Base-by-base conservation (phyloP, 2,329 filamentous ascomycete genomes). In the Cladorrhinum sp. region DNA sequence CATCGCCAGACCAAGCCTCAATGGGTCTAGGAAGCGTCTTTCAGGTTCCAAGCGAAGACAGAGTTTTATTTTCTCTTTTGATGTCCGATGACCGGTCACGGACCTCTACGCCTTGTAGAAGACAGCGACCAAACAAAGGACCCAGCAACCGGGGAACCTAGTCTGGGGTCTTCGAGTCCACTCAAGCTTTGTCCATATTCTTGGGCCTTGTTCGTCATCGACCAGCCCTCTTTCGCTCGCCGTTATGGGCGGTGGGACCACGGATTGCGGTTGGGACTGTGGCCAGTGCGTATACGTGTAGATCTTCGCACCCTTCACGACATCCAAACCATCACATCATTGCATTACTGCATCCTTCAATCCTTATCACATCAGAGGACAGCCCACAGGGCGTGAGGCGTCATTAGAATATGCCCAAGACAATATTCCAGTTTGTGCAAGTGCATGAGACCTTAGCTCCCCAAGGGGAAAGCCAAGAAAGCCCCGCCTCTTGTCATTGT, bases 61-160 rank as follows among this genome's bases (percentile, higher is more conserved):
- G 27, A 53, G 22, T 13, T 24, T 55, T 36, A 13, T 10, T 36
- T 3, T 55, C 18, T 22, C 18, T 27, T 56, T 56, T 56, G 53
- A 49, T 38, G 49, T 56, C 53, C 53, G 53, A 56, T 56, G 53
- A 49, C 53, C 53, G 53, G 53, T 49, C 53, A 56, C 53, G 53
- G 53, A 56, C 53, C 41, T 56, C 41, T 49, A 24, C 53, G 53
- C 53, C 53, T 56, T 56, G 48, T 27, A 24, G 38, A 13, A 38
- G 41, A 56, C 53, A 56, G 23, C 38, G 24, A 45, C 52, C 10
- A 45, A 45, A 55, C 36, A 41, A 27, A 16, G 32, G 53, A 48
- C 32, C 53, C 53, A 38, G 53, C 38, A 45, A 45, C 41, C 18
- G 12, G 32, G 32, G 32, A 36, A 18, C 6, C 13, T 32, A 41